These are phyloP conservation scores for Pestalotiopsis sp. DNA, from an alignment of 2,329 filamentous ascomycete species.

Conservation along the genomic window DNA sequence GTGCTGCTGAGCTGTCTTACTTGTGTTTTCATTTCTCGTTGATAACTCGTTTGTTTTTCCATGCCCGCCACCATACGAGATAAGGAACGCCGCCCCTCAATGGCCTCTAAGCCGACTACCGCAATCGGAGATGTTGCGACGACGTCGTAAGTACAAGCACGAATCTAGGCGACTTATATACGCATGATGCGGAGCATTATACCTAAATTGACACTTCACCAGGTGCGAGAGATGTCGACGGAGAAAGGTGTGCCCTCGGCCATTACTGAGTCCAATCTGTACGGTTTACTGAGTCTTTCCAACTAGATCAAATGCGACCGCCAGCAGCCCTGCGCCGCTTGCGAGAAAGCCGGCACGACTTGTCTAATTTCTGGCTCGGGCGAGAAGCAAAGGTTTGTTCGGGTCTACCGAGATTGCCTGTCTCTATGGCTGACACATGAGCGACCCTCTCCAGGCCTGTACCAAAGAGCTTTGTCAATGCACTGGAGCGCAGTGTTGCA, in stretches of 20 bases:
- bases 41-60: neutral
- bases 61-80: neutral
- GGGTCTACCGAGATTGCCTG: neutral
- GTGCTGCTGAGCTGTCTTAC: neutral
- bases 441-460: constrained; percentile 37
- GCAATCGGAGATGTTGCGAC: constrained; percentile 16
- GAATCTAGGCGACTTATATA: neutral
- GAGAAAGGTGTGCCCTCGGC: constrained; percentile 5
- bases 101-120: constrained; percentile 13
- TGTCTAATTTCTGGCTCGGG: constrained; percentile 16
- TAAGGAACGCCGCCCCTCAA: neutral
- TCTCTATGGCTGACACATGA: neutral
- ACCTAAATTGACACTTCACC: too few relatives aligned
- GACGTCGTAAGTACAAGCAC: constrained; percentile 11
- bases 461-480: constrained; percentile 47
- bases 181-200: neutral
- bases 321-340: constrained; percentile 14
- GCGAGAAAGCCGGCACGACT: constrained; percentile 15
- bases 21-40: neutral
- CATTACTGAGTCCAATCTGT: neutral
- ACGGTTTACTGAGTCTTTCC: neutral
- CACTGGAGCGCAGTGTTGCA: constrained; percentile 48
- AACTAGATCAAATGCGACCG: constrained; percentile 16
- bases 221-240: constrained; percentile 16
- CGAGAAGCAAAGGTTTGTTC: constrained; percentile 16